Conservation (phyloP, 495 filamentous ascomycete species). For the Penicillium ochrochloron region DNA sequence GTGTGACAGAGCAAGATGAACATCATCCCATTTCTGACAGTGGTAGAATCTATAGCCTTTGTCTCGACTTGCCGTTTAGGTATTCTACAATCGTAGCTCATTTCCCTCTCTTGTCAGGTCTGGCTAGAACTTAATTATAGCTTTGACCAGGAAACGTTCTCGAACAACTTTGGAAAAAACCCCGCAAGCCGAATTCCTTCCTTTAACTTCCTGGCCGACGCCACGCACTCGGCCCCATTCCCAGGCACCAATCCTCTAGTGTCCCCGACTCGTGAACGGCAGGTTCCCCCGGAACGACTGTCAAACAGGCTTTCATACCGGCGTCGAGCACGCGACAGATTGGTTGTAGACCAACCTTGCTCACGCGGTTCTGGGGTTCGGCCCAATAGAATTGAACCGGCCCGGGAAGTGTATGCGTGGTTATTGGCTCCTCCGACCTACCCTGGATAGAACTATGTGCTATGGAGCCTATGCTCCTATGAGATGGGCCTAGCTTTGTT, state of each 20-base stretch:
- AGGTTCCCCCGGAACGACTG: background rate
- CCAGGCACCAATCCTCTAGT: slow-evolving; percentile 5
- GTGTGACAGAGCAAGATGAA: background rate
- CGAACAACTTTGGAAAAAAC: slow-evolving; percentile 4
- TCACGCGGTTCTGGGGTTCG: background rate
- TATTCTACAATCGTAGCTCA: background rate
- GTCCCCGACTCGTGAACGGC: slow-evolving; percentile 7
- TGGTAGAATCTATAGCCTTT: background rate
- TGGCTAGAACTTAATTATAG: background rate
- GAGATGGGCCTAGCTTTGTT: background rate
- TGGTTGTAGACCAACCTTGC: background rate
- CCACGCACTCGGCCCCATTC: slow-evolving; percentile 8
- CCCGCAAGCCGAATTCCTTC: slow-evolving; percentile 4
- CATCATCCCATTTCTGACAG: background rate
- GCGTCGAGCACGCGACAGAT: slow-evolving; percentile 8
- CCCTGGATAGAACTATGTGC: background rate
- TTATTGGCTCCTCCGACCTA: background rate
- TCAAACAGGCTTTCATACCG: background rate
- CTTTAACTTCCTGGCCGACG: slow-evolving; percentile 3
- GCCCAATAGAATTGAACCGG: background rate
- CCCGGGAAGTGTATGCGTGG: background rate
- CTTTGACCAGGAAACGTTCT: background rate
- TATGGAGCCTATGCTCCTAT: background rate
- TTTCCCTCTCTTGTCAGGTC: background rate
- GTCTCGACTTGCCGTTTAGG: background rate